Evolutionary conservation across 176 grass and related monocot species (phyloP).

Genomic region (Lolium rigidum): DNA sequence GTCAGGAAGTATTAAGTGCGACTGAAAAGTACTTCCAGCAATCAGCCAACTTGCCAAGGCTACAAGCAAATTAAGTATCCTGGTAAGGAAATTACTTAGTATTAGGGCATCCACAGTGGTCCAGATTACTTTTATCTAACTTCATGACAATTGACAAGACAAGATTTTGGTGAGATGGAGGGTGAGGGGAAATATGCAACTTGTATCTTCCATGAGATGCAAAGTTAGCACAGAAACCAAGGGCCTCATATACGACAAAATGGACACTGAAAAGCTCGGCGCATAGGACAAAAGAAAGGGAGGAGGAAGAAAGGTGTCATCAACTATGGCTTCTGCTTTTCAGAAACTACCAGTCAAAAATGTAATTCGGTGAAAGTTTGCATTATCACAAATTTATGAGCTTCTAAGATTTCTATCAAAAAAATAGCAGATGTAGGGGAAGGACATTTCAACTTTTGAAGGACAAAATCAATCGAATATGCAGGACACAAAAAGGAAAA

Average conservation of each 20-base stretch:
- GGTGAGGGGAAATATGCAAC: neutral
- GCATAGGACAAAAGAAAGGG: neutral
- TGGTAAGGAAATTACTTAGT: neutral
- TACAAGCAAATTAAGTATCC: neutral
- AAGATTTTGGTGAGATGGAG: slow-evolving; percentile 11
- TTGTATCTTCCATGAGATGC: slow-evolving; percentile 18
- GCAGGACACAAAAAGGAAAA: neutral
- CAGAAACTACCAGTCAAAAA: neutral
- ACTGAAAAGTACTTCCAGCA: slow-evolving; percentile 22
- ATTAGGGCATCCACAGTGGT: slow-evolving; percentile 17
- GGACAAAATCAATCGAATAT: neutral
- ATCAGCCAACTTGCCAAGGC: slow-evolving; percentile 29
- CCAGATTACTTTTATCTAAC: neutral
- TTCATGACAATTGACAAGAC: neutral
- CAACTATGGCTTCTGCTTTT: neutral
- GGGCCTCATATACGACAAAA: neutral
- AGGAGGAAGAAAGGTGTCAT: neutral
- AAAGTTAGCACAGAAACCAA: slow-evolving; percentile 5
- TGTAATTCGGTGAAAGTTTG: neutral
- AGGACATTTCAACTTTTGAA: neutral
- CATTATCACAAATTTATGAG: neutral
- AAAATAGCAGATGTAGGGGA: neutral
- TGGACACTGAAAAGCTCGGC: neutral
- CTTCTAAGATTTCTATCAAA: slow-evolving; percentile 19
- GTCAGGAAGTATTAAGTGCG: neutral